Conservation (phyloP, 1,284 basidiomycete species). For the Phlebopus sp. region DNA sequence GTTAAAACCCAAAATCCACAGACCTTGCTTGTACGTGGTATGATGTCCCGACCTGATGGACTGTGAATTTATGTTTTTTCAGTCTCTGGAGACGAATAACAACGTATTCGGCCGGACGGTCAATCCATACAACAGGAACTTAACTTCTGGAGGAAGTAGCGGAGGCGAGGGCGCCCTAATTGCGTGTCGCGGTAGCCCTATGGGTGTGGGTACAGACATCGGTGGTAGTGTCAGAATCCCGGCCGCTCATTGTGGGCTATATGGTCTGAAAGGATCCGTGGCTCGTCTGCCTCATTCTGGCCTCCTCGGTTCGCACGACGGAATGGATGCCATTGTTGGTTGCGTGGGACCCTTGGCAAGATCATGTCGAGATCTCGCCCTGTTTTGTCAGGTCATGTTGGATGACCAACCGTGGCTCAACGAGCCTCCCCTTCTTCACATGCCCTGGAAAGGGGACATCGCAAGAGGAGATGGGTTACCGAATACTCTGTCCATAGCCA, state of each 20-base stretch:
- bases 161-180: slow-evolving; percentile 64
- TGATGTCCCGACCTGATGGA: slow-evolving; percentile 2
- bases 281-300: slow-evolving; percentile 51
- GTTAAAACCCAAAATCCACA: slow-evolving; percentile 59
- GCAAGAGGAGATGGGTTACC: slow-evolving; percentile 37
- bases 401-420: slow-evolving; percentile 50
- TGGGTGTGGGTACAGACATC: slow-evolving; percentile 63
- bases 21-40: slow-evolving; percentile 40
- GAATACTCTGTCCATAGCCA: slow-evolving; percentile 46
- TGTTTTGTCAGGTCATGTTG: slow-evolving; percentile 53
- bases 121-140: slow-evolving; percentile 53
- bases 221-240: slow-evolving; percentile 44
- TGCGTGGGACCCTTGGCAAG: slow-evolving; percentile 53
- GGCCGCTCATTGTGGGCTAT: slow-evolving; percentile 46
- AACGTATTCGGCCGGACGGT: slow-evolving; percentile 51
- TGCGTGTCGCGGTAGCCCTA: slow-evolving; percentile 50
- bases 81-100: slow-evolving; percentile 50
- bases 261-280: slow-evolving; percentile 53
- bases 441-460: slow-evolving; percentile 49
- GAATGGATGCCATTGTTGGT: slow-evolving; percentile 52
- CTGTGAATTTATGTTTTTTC: slow-evolving; percentile 16
- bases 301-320: slow-evolving; percentile 49
- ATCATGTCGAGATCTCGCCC: slow-evolving; percentile 49
- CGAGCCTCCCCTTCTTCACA: slow-evolving; percentile 51
- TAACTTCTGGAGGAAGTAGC: slow-evolving; percentile 58